Evolutionary conservation across 306 rosid genomes (phyloP).

Genomic region (Cercis canadensis): DNA sequence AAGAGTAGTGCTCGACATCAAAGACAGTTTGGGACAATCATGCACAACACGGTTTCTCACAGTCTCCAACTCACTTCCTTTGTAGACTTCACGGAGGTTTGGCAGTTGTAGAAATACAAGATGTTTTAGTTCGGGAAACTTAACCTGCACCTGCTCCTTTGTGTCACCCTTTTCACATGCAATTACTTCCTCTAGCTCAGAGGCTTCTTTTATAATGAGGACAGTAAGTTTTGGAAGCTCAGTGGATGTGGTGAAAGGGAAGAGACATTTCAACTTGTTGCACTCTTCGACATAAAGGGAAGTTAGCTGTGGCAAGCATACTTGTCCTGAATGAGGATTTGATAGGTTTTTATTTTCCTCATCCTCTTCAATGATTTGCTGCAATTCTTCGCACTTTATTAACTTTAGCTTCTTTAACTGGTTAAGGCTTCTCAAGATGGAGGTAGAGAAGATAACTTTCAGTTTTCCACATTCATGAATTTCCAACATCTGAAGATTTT

Average conservation of each 20-base stretch:
- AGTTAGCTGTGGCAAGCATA: slow-evolving; percentile 14
- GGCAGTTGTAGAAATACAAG: not conserved
- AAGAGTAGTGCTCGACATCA: not conserved
- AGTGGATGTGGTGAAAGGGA: not conserved
- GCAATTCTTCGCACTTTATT: not conserved
- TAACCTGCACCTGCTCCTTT: not conserved
- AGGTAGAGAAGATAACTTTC: not conserved
- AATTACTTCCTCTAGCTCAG: not conserved
- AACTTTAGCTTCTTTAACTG: not conserved
- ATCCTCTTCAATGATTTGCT: not conserved
- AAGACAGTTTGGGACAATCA: not conserved
- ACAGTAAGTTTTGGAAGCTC: not conserved
- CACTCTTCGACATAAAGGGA: not conserved
- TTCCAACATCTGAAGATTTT: not conserved
- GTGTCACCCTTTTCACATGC: not conserved
- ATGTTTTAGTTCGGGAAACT: not conserved
- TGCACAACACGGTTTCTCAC: not conserved
- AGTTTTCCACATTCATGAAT: not conserved
- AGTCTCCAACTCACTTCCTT: not conserved
- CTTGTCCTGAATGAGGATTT: not conserved
- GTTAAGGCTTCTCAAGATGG: not conserved
- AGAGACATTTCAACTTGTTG: not conserved
- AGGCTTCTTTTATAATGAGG: not conserved
- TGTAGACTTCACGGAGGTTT: not conserved
- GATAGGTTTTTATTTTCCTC: not conserved